Evolutionary conservation across 2,329 filamentous ascomycete genomes (phyloP).

Genomic region (Metarhizium brunneum): DNA sequence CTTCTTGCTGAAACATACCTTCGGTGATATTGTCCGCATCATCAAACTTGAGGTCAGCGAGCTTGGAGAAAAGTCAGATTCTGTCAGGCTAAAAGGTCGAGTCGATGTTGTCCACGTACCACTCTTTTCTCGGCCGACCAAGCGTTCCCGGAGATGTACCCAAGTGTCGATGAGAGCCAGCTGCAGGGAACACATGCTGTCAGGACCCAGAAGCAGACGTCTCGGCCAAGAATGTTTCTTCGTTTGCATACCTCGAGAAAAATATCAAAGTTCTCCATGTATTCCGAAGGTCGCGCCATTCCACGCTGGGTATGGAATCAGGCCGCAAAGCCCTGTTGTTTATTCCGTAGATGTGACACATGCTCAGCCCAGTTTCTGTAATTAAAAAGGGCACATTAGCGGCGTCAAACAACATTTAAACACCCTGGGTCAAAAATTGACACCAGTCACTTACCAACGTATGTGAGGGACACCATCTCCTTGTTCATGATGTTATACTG

Average conservation of each 20-base stretch:
- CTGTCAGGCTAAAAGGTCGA: background rate
- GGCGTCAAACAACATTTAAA: background rate
- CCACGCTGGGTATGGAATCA: background rate
- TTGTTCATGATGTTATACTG: slow-evolving; percentile 10
- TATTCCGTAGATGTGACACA: slow-evolving; percentile 1
- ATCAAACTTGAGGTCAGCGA: slow-evolving; percentile 1
- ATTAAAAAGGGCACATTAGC: background rate
- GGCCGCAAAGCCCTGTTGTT: background rate
- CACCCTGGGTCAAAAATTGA: background rate
- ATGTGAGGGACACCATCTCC: slow-evolving; percentile 6
- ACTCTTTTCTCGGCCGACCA: background rate
- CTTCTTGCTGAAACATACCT: background rate
- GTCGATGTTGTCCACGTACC: background rate
- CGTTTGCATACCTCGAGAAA: slow-evolving; percentile 3
- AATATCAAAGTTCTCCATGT: slow-evolving; percentile 8
- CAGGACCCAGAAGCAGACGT: background rate
- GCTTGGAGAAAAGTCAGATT: background rate
- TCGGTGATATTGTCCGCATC: background rate
- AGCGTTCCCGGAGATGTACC: slow-evolving; percentile 4
- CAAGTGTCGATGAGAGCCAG: slow-evolving; percentile 5
- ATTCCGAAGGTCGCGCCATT: slow-evolving; percentile 4
- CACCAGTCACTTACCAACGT: slow-evolving; percentile 1
- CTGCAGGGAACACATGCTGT: background rate
- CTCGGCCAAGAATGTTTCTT: background rate
- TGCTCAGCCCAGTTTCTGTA: background rate